Evolutionary conservation across 352 stramenopile species (phyloP).

Genomic region (Globisporangium alternatum): DNA sequence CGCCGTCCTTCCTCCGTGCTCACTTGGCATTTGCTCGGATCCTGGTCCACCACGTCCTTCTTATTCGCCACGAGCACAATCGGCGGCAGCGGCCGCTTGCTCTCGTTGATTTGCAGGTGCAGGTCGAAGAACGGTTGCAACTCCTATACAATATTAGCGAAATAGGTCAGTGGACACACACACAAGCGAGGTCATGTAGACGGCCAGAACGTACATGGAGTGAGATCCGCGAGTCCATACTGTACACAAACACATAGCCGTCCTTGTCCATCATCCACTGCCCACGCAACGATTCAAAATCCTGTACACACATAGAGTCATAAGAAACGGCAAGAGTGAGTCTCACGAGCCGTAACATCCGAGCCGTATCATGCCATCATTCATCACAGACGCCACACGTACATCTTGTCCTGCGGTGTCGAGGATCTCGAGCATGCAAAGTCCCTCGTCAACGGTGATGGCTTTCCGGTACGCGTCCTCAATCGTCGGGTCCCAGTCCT

Average conservation of each 20-base stretch:
- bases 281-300: slow-evolving; percentile 86
- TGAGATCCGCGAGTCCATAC: slow-evolving; percentile 86
- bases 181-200: not conserved
- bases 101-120: slow-evolving; percentile 89
- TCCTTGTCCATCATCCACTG: slow-evolving; percentile 93
- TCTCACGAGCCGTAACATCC: not conserved
- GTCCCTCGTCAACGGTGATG: slow-evolving; percentile 77
- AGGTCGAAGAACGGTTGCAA: slow-evolving; percentile 88
- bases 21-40: slow-evolving; percentile 80
- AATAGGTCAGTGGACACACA: not conserved
- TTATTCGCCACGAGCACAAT: slow-evolving; percentile 91
- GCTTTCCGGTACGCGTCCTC: slow-evolving; percentile 90
- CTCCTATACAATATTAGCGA: slow-evolving; percentile 32
- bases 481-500: slow-evolving; percentile 91
- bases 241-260: slow-evolving; percentile 91
- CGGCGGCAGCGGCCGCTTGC: slow-evolving; percentile 60
- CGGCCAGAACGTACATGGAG: slow-evolving; percentile 50
- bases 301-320: slow-evolving; percentile 24
- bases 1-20: slow-evolving; percentile 79
- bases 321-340: not conserved
- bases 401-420: slow-evolving; percentile 89
- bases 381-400: slow-evolving; percentile 18
- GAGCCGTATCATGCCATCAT: not conserved
- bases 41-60: slow-evolving; percentile 82
- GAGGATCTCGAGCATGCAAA: slow-evolving; percentile 89